phyloP scores from a whole-genome alignment of 2,329 filamentous ascomycete species.

The Exophiala bonariae region DNA sequence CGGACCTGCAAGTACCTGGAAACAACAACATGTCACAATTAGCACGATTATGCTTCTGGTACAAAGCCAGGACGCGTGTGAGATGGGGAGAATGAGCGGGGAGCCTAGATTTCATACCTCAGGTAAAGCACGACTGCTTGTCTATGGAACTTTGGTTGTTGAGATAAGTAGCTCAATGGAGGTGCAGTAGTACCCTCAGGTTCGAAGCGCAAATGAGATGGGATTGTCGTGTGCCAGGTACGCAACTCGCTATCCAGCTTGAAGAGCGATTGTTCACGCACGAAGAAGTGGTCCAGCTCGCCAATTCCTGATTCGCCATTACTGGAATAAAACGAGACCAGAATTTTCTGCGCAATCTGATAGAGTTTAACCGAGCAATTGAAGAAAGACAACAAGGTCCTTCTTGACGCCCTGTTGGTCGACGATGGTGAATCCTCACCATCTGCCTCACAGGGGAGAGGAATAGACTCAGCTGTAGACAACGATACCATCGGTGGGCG shows the following conservation, averaged over 20 bases:
- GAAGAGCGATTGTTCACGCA: slow-evolving; percentile 3
- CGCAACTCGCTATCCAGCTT: slow-evolving; percentile 3
- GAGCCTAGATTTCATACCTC: slow-evolving; percentile 1
- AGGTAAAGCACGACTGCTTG: slow-evolving; percentile 11
- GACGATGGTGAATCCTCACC: slow-evolving; percentile 28
- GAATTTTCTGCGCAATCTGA: slow-evolving; percentile 8
- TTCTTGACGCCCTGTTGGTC: neutral
- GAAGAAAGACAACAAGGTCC: slow-evolving; percentile 4
- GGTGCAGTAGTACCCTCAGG: too few species aligned
- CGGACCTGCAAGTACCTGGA: slow-evolving; percentile 10
- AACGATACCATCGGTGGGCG: slow-evolving; percentile 39
- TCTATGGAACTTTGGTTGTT: slow-evolving; percentile 4
- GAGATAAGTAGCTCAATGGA: too few species aligned
- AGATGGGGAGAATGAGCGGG: neutral
- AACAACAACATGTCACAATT: too few species aligned
- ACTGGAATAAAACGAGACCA: slow-evolving; percentile 4
- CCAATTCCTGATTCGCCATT: neutral
- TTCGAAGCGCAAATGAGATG: neutral
- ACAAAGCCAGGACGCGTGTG: neutral
- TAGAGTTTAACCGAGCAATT: slow-evolving; percentile 6
- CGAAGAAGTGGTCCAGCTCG: slow-evolving; percentile 5
- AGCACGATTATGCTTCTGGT: too few species aligned
- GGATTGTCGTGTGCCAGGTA: slow-evolving; percentile 3
- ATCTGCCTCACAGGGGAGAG: slow-evolving; percentile 32
- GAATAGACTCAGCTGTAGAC: slow-evolving; percentile 28